Base-by-base conservation (phyloP, 2,329 filamentous ascomycete species). In the Helicocarpus griseus region DNA sequence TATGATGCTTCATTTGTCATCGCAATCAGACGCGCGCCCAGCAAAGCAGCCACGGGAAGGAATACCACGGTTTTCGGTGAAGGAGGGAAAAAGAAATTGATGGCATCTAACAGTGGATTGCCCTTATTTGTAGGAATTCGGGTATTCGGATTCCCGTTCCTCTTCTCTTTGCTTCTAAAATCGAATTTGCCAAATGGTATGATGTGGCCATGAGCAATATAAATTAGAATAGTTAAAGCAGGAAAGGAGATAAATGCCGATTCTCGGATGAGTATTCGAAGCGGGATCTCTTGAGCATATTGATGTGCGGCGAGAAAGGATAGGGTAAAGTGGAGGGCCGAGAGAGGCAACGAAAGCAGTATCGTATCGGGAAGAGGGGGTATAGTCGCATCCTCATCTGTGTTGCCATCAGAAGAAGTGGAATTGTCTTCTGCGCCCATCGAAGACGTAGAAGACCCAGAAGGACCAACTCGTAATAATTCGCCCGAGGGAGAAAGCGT, bases 1-100 rank as follows among this genome's bases (percentile, higher is more conserved):
- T 96, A 97, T 4, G 85, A 81, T 57, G 83, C 80, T 28, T 75
- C 77, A 62, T 96, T 97, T 24, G 86, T 89, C 49, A 90, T 81
- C 58, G 87, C 76, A 46, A 97, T 83, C 56, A 96, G 74, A 67
- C 89, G 90, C 69, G 83, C 87, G 1, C 93, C 93, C 0, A 71
- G 56, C n/a, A 62, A 39, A 4, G 64, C 48, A 22, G 69, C 63
- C 4, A 66, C 46, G 5, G 64, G 61, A 5, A 70, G 57, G 50
- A 69, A 69, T 2, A 67, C 39, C 5, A 65, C 29, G 4, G 69
- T 70, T 13, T 61, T 58, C 9, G 60, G 45, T 0, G 62, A 57
- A 5, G 65, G 66, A 14, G 67, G 66, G 26, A 69, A 68, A 3
- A 67, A 45, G 21, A 65, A 64, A 9, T 59, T 58, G 4, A 63